These are phyloP conservation scores for Suillus weaverae DNA, from an alignment of 768 basidiomycete genomes.

Conservation along the genomic window DNA sequence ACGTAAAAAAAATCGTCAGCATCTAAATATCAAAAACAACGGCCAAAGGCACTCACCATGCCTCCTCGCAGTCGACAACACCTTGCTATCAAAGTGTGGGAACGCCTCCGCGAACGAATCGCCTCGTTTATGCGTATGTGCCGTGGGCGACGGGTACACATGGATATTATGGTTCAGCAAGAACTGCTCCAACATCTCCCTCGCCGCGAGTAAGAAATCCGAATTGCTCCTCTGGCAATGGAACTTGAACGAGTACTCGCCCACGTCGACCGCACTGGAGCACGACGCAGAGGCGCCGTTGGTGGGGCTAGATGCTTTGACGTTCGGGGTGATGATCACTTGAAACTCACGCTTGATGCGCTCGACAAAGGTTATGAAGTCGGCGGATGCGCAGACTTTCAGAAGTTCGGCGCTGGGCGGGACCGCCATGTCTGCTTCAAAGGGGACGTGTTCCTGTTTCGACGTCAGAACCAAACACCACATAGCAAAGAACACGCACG, in stretches of 20 bases:
- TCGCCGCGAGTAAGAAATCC: conserved; percentile 85
- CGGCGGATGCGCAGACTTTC: conserved; percentile 70
- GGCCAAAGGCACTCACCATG: conserved; percentile 46
- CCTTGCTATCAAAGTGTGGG: conserved; percentile 95
- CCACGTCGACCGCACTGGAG: conserved; percentile 24
- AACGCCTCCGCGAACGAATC: conserved; percentile 96
- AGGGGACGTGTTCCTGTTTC: conserved; percentile 87
- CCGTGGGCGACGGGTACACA: conserved; percentile 74
- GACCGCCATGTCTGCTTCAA: conserved; percentile 92
- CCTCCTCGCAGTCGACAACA: conserved; percentile 75
- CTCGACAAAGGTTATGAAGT: conserved; percentile 84
- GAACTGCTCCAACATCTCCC: conserved; percentile 93
- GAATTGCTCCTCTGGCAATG: conserved; percentile 93
- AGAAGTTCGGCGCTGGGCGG: conserved; percentile 82
- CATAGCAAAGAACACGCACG: conserved; percentile 43
- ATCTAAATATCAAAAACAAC: conserved; percentile 37
- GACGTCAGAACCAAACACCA: not conserved
- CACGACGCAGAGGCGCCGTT: conserved; percentile 48
- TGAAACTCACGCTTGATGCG: conserved; percentile 93
- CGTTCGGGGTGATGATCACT: conserved; percentile 82
- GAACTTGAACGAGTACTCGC: conserved; percentile 92
- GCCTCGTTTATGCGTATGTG: conserved; percentile 80
- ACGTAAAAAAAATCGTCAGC: conserved; percentile 13
- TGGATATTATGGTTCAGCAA: conserved; percentile 81
- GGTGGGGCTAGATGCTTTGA: conserved; percentile 48